phyloP scores from a whole-genome alignment of 1,139 yeast genomes.

The Tardiomyces blankii region DNA sequence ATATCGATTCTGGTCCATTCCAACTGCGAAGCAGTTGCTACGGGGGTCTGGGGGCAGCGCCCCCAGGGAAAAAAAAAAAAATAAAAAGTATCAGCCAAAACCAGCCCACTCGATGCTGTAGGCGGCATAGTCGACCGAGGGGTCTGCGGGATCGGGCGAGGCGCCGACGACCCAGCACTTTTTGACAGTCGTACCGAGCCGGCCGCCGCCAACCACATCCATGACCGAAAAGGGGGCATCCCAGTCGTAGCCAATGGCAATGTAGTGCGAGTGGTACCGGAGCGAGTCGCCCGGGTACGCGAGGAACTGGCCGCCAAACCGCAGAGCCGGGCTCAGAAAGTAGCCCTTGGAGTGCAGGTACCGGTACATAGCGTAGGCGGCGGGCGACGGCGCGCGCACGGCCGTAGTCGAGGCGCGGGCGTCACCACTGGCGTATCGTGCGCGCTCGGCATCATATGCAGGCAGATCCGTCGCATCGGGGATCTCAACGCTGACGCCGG shows the following conservation, averaged over 20 bases:
- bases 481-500: neutral
- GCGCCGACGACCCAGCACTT: constrained; percentile 69
- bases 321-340: constrained; percentile 68
- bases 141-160: constrained; percentile 11
- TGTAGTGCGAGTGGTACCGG: constrained; percentile 77
- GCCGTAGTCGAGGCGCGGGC: neutral
- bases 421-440: neutral
- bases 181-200: constrained; percentile 88
- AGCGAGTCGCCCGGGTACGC: constrained; percentile 95
- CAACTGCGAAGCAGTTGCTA: no score
- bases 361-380: constrained; percentile 27
- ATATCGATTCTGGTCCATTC: no score
- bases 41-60: no score
- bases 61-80: neutral
- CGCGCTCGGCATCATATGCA: neutral
- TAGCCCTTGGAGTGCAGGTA: constrained; percentile 38
- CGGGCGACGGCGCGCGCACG: constrained; percentile 8
- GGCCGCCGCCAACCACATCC: constrained; percentile 67
- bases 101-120: constrained; percentile 33
- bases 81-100: constrained; percentile 19
- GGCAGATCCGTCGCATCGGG: neutral
- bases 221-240: constrained; percentile 42
- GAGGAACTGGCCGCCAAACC: constrained; percentile 83
- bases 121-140: constrained; percentile 15
- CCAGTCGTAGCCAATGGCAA: constrained; percentile 46